phyloP scores from a whole-genome alignment of 2,329 filamentous ascomycete genomes.

The Talaromyces amestolkiae region DNA sequence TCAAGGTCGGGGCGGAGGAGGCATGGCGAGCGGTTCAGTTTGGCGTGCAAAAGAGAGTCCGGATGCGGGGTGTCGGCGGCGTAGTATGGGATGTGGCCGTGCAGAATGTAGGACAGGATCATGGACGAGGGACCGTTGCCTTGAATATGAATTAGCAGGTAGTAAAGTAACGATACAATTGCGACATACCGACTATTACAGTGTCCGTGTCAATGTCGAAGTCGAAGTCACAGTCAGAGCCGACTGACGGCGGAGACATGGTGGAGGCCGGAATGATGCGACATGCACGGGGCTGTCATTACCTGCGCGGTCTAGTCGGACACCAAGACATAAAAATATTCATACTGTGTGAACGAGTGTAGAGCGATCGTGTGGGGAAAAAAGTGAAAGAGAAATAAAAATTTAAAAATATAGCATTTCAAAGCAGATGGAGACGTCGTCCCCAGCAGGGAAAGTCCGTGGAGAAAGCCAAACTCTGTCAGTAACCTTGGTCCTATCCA shows the following conservation, averaged over 20 bases:
- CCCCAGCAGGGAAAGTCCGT: background rate
- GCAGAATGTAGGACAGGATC: conserved; percentile 62
- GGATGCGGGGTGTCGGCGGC: conserved; percentile 52
- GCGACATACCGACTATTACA: conserved; percentile 44
- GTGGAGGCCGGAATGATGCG: conserved; percentile 23
- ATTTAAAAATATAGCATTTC: background rate
- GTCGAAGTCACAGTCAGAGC: background rate
- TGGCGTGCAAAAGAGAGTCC: conserved; percentile 56
- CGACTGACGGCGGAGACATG: conserved; percentile 24
- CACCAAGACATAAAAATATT: background rate
- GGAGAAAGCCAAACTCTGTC: background rate
- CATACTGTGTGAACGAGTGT: background rate
- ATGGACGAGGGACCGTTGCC: conserved; percentile 62
- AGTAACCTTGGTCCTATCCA: background rate
- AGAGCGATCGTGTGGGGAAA: background rate
- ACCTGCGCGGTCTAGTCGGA: background rate
- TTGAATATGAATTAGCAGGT: conserved; percentile 25
- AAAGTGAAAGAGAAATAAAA: background rate
- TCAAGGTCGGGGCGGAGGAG: conserved; percentile 50
- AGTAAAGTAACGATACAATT: background rate
- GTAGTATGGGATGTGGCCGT: conserved; percentile 60
- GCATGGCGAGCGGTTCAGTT: conserved; percentile 48
- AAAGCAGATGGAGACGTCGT: background rate
- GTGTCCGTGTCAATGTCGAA: conserved; percentile 38
- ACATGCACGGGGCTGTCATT: background rate